Evolutionary conservation across 805 yeast species (phyloP).

Genomic region (Metschnikowia gruessii): DNA sequence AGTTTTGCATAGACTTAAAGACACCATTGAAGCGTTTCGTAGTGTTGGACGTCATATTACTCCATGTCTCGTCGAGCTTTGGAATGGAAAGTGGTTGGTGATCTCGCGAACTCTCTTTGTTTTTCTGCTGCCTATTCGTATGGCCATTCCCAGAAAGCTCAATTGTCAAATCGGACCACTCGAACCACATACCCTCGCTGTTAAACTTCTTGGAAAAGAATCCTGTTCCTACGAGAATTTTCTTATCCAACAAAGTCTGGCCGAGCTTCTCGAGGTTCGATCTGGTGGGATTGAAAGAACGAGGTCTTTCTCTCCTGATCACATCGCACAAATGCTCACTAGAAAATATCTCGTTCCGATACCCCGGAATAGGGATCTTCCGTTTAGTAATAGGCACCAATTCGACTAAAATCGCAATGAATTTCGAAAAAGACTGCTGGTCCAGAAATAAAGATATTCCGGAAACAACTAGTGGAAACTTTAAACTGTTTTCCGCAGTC

Average conservation of each 20-base stretch:
- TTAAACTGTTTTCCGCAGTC: constrained; percentile 8
- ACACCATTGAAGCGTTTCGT: constrained; percentile 30
- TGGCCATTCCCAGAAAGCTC: constrained; percentile 4
- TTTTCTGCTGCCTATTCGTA: background rate
- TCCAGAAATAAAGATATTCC: constrained; percentile 20
- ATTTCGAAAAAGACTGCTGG: constrained; percentile 20
- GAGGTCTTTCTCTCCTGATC: constrained; percentile 25
- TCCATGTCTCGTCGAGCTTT: constrained; percentile 15
- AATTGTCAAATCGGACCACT: constrained; percentile 38
- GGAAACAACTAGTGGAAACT: constrained; percentile 35
- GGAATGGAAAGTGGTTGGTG: background rate
- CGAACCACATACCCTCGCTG: constrained; percentile 45
- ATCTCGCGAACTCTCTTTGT: background rate
- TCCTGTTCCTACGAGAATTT: constrained; percentile 31
- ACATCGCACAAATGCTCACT: constrained; percentile 37
- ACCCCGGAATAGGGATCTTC: constrained; percentile 40
- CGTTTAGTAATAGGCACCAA: constrained; percentile 29
- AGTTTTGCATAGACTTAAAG: constrained; percentile 32
- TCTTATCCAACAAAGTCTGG: constrained; percentile 36
- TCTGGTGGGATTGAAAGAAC: constrained; percentile 36
- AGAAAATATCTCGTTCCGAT: constrained; percentile 37
- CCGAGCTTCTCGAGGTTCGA: constrained; percentile 40
- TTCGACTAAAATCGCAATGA: constrained; percentile 24
- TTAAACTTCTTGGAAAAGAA: constrained; percentile 36
- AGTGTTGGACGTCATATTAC: constrained; percentile 27